phyloP scores from a whole-genome alignment of 768 basidiomycete genomes.

The Trametes cingulata region DNA sequence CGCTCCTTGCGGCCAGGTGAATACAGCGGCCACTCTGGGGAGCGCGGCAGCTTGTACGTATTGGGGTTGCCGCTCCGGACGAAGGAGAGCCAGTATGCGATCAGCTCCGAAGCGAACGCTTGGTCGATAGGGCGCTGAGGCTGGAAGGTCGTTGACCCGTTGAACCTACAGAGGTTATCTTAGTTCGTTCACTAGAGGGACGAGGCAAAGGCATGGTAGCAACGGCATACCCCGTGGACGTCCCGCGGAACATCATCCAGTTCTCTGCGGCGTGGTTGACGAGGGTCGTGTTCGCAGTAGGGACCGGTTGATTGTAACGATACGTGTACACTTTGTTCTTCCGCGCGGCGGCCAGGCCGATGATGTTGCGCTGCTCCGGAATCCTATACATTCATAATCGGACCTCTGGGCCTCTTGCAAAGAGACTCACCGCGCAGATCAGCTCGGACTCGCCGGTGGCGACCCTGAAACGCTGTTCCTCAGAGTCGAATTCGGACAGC shows the following conservation, averaged over 20 bases:
- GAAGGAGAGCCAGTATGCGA: constrained; percentile 68
- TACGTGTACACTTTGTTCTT: constrained; percentile 49
- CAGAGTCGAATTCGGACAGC: constrained; percentile 43
- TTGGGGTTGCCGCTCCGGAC: constrained; percentile 59
- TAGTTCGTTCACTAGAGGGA: too few species aligned
- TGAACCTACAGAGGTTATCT: constrained; percentile 29
- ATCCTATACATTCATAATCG: too few species aligned
- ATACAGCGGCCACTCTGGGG: constrained; percentile 52
- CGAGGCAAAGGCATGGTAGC: neutral
- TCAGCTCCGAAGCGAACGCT: constrained; percentile 58
- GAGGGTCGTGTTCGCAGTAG: constrained; percentile 36
- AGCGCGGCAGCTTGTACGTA: constrained; percentile 50
- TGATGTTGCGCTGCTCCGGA: constrained; percentile 37
- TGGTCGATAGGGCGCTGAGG: constrained; percentile 45
- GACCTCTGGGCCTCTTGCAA: too few species aligned
- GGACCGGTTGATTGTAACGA: constrained; percentile 59
- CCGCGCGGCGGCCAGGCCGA: constrained; percentile 44
- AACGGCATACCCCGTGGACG: constrained; percentile 51
- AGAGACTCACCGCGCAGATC: constrained; percentile 53
- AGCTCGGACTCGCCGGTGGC: constrained; percentile 52
- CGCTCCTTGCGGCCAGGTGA: constrained; percentile 31
- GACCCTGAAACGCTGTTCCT: constrained; percentile 43
- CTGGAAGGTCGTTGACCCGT: constrained; percentile 56
- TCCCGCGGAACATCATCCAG: constrained; percentile 68
- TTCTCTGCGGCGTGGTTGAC: constrained; percentile 61